Base-by-base conservation (phyloP, 1,284 basidiomycete species). In the Fomitiporia mediterranea region DNA sequence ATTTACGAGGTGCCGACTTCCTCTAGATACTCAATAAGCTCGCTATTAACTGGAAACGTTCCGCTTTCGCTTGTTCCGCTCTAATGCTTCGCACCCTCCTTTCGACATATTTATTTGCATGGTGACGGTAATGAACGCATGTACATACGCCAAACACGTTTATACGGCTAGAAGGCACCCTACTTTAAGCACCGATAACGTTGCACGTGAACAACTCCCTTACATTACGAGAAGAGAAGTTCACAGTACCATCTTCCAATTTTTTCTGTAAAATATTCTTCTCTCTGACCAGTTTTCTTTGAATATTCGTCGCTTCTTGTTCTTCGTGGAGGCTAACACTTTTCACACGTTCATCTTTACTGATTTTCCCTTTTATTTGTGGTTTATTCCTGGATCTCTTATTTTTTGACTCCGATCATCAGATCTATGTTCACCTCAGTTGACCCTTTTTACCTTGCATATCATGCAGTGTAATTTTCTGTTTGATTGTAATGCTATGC, bases 1-100 rank as follows among this genome's bases (percentile, higher is more conserved):
- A 81, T 66, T 70, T 82, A 37, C 74, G 75, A 52, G 71, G 74
- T 37, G 78, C 79, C 27, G 78, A 81, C 67, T 68, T 81, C 43
- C 76, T 81, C 69, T 81, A 65, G 27, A 25, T 51, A 6, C 42
- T 19, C 8, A 23, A 8, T 44, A 21, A 44, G 17, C 27, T 5
- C 42, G 19, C 23, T 25, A 44, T 44, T 44, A n/a, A 44, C 21
- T 27, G 42, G 42, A 9, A 13, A 15, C 42, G 42, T 44, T 44
- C 27, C 42, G 42, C 21, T 8, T 21, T 44, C 8, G 23, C 42
- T 19, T 42, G 8, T 42, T n/a, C n/a, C n/a, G n/a, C n/a, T n/a
- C n/a, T n/a, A n/a, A n/a, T n/a, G n/a, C n/a, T n/a, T n/a, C n/a
- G n/a, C n/a, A n/a, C n/a, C n/a, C n/a, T n/a, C n/a, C 39, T 15